These are phyloP conservation scores for Pseudogymnoascus pannorum DNA, from an alignment of 2,329 filamentous ascomycete species.

Conservation along the genomic window DNA sequence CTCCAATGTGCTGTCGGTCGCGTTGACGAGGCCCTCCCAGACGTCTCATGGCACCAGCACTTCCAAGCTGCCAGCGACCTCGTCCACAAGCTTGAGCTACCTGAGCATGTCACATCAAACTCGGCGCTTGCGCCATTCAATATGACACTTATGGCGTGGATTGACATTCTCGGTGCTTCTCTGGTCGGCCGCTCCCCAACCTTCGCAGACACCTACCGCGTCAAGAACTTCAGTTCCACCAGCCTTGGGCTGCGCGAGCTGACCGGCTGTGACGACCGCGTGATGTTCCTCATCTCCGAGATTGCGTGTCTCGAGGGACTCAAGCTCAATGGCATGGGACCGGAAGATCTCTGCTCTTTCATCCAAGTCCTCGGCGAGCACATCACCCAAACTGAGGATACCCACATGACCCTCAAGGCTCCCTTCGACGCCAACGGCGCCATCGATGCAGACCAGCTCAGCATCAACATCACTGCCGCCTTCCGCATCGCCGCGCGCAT, in stretches of 20 bases:
- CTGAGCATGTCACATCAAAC: conserved; percentile 35
- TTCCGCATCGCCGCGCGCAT: conserved; percentile 91
- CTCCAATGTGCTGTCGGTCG: conserved; percentile 90
- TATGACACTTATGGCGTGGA: conserved; percentile 92
- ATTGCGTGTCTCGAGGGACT: conserved; percentile 92
- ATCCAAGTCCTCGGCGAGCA: conserved; percentile 82
- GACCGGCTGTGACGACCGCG: conserved; percentile 94
- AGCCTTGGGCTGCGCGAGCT: conserved; percentile 75
- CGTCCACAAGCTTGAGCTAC: conserved; percentile 75
- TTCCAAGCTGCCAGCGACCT: conserved; percentile 85
- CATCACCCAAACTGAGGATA: conserved; percentile 71
- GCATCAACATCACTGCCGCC: conserved; percentile 79
- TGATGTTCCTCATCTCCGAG: conserved; percentile 98
- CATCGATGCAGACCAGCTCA: conserved; percentile 74
- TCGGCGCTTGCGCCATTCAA: conserved; percentile 65
- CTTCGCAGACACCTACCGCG: conserved; percentile 91
- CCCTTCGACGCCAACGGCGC: conserved; percentile 63
- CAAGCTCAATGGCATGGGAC: conserved; percentile 74
- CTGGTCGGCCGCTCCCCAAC: conserved; percentile 80
- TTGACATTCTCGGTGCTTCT: conserved; percentile 90
- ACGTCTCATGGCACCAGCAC: conserved; percentile 96
- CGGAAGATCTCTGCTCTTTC: conserved; percentile 80
- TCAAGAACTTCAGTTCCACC: conserved; percentile 71
- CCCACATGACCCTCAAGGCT: conserved; percentile 48
- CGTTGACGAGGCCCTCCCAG: conserved; percentile 74